Base-by-base conservation (phyloP, 1,284 basidiomycete genomes). In the Melampsora abietis-canadensis region DNA sequence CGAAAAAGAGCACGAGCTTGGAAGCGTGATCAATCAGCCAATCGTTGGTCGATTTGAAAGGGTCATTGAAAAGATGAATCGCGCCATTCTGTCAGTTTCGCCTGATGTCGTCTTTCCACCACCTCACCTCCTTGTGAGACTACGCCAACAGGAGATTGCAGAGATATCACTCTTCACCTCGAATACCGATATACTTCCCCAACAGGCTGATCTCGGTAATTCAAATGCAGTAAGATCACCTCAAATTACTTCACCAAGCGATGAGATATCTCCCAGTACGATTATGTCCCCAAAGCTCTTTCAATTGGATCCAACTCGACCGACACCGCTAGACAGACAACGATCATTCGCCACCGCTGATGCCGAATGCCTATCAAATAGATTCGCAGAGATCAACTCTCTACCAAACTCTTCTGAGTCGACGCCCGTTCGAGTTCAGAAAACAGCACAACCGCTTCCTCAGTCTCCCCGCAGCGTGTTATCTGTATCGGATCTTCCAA, bases 121-220 rank as follows among this genome's bases (percentile, higher is more conserved):
- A 0, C 77, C 77, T 15, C 77, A 77, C 15, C 69, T 78, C 3
- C 77, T 78, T 47, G 72, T 76, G 15, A 72, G 77, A 5, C 74
- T 78, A 4, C 76, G 77, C 5, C 65, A 77, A 59, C 77, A 78
- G 64, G 77, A 78, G 31, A 70, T 77, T 30, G 65, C 44, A 27
- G 65, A 76, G 3, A 54, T 54, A 27, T 21, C 51, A 21, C 17
- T 44, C 7, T 37, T 21, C 21, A 12, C 63, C 8, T 44, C n/a
- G 14, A 65, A 0, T 2, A n/a, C 27, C n/a, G 31, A 68, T 10
- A 30, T 51, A 24, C 57, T 48, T 14, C n/a, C 44, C 6, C 34
- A 46, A n/a, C 30, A 12, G 27, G 66, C 37, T 3, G 51, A 19
- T 8, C 27, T 59, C 14, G 4, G 21, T n/a, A 59, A 19, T 19